Conservation (phyloP, 805 yeast species). For the Candida tammaniensis region DNA sequence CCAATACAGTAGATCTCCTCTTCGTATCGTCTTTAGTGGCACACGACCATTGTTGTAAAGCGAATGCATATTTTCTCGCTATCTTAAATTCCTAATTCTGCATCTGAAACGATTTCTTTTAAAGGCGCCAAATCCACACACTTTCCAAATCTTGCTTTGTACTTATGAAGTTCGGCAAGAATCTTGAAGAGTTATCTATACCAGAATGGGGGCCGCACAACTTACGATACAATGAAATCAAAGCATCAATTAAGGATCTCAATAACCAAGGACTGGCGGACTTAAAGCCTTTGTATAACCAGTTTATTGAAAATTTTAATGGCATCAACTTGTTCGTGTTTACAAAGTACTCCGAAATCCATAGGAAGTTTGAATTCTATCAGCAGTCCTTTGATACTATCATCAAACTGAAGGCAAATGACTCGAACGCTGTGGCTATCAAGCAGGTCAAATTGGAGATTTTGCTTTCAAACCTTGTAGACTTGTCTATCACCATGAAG, state of each 20-base stretch:
- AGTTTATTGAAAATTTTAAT: slow-evolving; percentile 59
- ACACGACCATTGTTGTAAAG: too few species aligned
- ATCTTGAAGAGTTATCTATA: slow-evolving; percentile 68
- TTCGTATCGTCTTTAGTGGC: too few species aligned
- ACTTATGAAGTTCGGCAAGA: slow-evolving; percentile 91
- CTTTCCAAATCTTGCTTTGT: too few species aligned
- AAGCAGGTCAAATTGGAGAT: slow-evolving; percentile 13
- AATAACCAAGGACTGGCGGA: slow-evolving; percentile 30
- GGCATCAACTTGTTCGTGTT: slow-evolving; percentile 59
- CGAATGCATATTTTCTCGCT: too few species aligned
- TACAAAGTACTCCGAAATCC: slow-evolving; percentile 66
- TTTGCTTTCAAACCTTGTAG: slow-evolving; percentile 35
- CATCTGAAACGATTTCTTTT: too few species aligned
- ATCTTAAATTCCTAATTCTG: too few species aligned
- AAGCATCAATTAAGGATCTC: slow-evolving; percentile 57
- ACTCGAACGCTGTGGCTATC: too few species aligned
- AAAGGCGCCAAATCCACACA: too few species aligned
- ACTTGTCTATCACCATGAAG: slow-evolving; percentile 49
- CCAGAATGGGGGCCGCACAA: slow-evolving; percentile 88
- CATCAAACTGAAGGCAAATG: slow-evolving; percentile 1
- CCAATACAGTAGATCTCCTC: too few species aligned
- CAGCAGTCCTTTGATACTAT: slow-evolving; percentile 1
- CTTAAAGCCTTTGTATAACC: slow-evolving; percentile 31
- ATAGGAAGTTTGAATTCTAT: slow-evolving; percentile 40
- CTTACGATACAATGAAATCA: slow-evolving; percentile 77